Base-by-base conservation (phyloP, 2,329 filamentous ascomycete species). In the Didymella pinodella region DNA sequence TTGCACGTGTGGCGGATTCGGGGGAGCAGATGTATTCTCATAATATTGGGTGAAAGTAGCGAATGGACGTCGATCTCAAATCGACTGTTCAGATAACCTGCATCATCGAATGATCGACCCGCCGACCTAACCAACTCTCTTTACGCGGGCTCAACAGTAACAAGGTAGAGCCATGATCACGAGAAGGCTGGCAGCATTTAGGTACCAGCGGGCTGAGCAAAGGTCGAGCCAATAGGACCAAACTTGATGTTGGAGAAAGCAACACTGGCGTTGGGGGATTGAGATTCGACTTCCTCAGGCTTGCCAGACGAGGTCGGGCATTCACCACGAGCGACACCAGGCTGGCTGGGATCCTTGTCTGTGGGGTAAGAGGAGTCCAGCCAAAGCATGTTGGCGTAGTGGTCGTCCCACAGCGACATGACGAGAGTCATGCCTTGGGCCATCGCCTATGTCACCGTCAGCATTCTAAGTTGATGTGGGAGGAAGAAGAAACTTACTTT, bases 371-470 rank as follows among this genome's bases (percentile, higher is more conserved):
- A 84, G 62, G 83, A 84, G 79, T 92, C 48, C 12, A 57, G 38
- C 55, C 90, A 92, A 68, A 89, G 83, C 88, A 92, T 91, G 76
- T 89, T 83, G 68, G 83, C 77, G 64, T 84, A 78, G 77, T 90
- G 84, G 75, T 90, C 88, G 70, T 90, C 85, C 82, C 83, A 85
- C 59, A 88, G 76, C 48, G 79, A 82, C 80, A 90, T 82, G 58
- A 88, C 86, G 10, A 90, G 80, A 26, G 87, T 86, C 85, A 88
- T 86, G 16, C 85, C 85, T 29, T 36, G 32, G n/a, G 46, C 82
- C 82, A 84, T 61, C 86, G 76, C 51, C 79, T 82, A 78, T 88
- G 80, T 57, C 86, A 85, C n/a, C n/a, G 49, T 58, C 2, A 58
- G 20, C 16, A 11, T 36, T 10, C 4, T 2, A 0, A 34, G 11